Base-by-base conservation (phyloP, 768 basidiomycete species). In the Epithele typhae region DNA sequence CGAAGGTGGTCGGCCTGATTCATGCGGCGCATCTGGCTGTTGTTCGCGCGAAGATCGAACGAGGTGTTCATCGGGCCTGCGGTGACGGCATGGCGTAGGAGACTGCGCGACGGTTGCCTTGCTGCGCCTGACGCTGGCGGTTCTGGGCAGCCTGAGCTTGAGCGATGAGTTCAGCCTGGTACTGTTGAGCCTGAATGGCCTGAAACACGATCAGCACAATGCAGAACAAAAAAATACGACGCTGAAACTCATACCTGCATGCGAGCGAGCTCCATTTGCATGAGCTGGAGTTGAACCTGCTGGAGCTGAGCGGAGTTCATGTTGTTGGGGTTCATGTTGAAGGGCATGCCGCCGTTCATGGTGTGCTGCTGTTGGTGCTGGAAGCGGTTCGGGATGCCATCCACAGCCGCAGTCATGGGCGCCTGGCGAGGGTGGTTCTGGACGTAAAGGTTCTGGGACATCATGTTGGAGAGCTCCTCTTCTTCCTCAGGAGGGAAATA, bases 221-320 rank as follows among this genome's bases (percentile, higher is more conserved):
- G 21, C 11, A n/a, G n/a, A n/a, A n/a, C n/a, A n/a, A n/a, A n/a
- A n/a, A n/a, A n/a, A n/a, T n/a, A n/a, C n/a, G n/a, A n/a, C n/a
- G n/a, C n/a, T n/a, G n/a, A n/a, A 21, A 33, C 30, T 67, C 75
- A 40, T 49, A 84, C 88, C 84, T 91, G 89, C 52, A 92, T 77
- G 61, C 78, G 79, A 62, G 89, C 65, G 56, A 92, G 76, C 68
- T 92, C 89, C n/a, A n/a, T n/a, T n/a, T n/a, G n/a, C 46, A 92
- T 71, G 61, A 92, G 90, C 69, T 91, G 77, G 74, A 91, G 73
- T 68, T 92, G 88, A 76, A 91, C 74, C 68, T 90, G 88, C 45
- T 87, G 70, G 44, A 82, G 77, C 57, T 82, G 81, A 35, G 74
- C 67, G 59, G 82, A 82, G 36, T 71, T 67, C 37, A 80, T 81